These are phyloP conservation scores for Coniochaeta sp. DNA, from an alignment of 2,329 filamentous ascomycete genomes.

Conservation along the genomic window DNA sequence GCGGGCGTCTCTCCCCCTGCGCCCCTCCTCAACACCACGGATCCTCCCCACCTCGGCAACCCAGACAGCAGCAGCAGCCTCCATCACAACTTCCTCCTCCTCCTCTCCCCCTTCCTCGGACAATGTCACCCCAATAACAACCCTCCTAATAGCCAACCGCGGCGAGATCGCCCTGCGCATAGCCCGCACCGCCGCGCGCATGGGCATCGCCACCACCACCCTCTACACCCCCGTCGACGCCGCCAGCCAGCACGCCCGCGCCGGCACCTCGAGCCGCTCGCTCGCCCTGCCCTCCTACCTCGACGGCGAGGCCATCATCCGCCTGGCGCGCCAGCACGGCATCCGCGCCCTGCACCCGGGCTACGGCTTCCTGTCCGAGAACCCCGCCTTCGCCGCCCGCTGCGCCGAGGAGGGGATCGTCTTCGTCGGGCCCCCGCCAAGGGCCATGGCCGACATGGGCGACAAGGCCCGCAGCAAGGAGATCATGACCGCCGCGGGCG, in stretches of 20 bases:
- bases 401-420: constrained; percentile 86
- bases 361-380: constrained; percentile 94
- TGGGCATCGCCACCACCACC: constrained; percentile 89
- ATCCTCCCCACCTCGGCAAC: neutral
- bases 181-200: constrained; percentile 75
- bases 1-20: constrained; percentile 18
- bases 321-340: constrained; percentile 74
- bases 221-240: constrained; percentile 93
- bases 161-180: constrained; percentile 96
- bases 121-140: constrained; percentile 58
- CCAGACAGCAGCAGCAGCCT: constrained; percentile 8
- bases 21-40: constrained; percentile 3
- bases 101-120: constrained; percentile 16
- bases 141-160: constrained; percentile 91
- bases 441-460: constrained; percentile 82
- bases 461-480: constrained; percentile 91
- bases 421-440: constrained; percentile 85
- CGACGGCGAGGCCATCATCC: constrained; percentile 87
- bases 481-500: constrained; percentile 92
- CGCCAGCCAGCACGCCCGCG: constrained; percentile 77
- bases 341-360: constrained; percentile 93
- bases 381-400: constrained; percentile 79
- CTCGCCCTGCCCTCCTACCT: constrained; percentile 85
- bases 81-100: constrained; percentile 22
- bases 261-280: constrained; percentile 74